phyloP scores from a whole-genome alignment of 768 basidiomycete genomes.

The Boletus edulis region DNA sequence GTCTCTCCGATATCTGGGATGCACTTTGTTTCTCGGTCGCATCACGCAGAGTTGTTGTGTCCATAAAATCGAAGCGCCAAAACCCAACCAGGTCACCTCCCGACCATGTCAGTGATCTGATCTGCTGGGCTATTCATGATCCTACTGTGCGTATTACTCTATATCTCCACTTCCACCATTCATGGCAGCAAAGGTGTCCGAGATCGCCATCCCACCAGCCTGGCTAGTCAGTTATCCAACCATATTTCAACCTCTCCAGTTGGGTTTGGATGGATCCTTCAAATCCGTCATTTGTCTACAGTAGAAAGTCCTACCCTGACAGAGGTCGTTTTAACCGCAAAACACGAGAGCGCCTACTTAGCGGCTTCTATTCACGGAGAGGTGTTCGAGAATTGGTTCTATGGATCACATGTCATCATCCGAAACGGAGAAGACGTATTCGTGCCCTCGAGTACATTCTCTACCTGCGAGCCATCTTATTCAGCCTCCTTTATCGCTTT shows the following conservation, averaged over 20 bases:
- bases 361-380: conserved; percentile 35
- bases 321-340: conserved; percentile 51
- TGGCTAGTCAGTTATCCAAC: conserved; percentile 39
- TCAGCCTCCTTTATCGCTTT: conserved; percentile 13
- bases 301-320: conserved; percentile 40
- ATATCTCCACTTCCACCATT: neutral
- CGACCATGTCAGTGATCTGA: conserved; percentile 14
- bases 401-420: conserved; percentile 42
- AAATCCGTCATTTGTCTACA: conserved; percentile 20
- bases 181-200: conserved; percentile 34
- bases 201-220: conserved; percentile 35
- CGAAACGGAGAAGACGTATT: conserved; percentile 47
- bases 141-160: conserved; percentile 35
- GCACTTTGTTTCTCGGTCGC: conserved; percentile 16
- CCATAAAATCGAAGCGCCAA: conserved; percentile 21
- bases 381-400: conserved; percentile 44
- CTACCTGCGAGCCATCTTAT: conserved; percentile 15
- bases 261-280: neutral
- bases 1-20: conserved; percentile 35
- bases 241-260: conserved; percentile 33
- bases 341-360: conserved; percentile 48
- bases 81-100: conserved; percentile 1
- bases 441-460: conserved; percentile 19
- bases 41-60: conserved; percentile 18
- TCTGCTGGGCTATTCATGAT: conserved; percentile 36